Percentiles rank a stretch among this genome's conserved stretches.
Conservation (phyloP, 1,284 basidiomycete genomes). For the Leccinum pachyderme region DNA sequence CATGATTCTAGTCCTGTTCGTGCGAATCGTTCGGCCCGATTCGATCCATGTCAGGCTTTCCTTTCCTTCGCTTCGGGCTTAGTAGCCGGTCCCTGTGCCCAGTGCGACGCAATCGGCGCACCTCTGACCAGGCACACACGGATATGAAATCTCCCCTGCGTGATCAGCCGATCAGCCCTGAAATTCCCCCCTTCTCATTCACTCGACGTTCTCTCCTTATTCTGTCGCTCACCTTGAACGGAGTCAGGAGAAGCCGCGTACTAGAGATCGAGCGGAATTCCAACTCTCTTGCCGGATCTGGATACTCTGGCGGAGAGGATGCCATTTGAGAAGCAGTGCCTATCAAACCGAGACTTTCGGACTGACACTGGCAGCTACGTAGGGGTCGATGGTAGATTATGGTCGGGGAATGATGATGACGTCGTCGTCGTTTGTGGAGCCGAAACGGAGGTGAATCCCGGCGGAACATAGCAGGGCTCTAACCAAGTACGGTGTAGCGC, state of each 20-base stretch:
- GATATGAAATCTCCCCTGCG: no score
- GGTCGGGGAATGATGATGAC: neutral
- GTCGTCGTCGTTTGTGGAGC: conserved; percentile 40
- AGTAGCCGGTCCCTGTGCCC: no score
- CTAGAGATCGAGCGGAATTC: conserved; percentile 63
- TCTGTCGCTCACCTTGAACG: conserved; percentile 50
- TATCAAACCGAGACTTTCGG: neutral
- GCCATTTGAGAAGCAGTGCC: conserved; percentile 44
- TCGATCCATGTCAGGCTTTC: no score
- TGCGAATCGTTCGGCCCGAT: no score
- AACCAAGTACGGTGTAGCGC: neutral
- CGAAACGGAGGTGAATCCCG: conserved; percentile 33
- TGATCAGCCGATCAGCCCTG: neutral
- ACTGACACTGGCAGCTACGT: neutral
- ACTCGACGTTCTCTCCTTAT: conserved; percentile 33
- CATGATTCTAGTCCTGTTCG: no score
- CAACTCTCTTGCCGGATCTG: conserved; percentile 73
- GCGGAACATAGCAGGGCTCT: neutral
- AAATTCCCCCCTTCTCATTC: neutral
- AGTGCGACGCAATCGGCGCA: no score
- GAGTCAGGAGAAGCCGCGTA: conserved; percentile 55
- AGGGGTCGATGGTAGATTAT: neutral
- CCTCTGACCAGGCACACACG: no score
- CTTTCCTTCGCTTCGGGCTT: no score
- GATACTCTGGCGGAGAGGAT: conserved; percentile 73